Conservation (phyloP, 2,329 filamentous ascomycete species). For the Fusarium sp. region DNA sequence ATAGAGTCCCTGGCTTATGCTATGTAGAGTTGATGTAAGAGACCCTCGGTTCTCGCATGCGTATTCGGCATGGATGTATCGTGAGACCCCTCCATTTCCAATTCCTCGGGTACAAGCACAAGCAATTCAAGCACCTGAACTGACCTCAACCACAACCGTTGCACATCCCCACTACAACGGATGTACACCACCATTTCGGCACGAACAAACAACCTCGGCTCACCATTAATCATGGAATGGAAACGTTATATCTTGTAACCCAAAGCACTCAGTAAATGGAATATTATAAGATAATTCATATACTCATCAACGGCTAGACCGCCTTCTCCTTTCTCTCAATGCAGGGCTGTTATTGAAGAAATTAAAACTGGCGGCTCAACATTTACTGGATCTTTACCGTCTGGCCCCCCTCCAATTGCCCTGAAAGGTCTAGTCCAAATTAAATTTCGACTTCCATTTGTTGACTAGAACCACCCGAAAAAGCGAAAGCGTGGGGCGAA, state of each 20-base stretch:
- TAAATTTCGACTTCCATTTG: slow-evolving; percentile 13
- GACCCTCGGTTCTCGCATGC: slow-evolving; percentile 28
- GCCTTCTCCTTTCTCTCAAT: neutral
- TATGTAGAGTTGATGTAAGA: neutral
- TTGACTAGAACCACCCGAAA: slow-evolving; percentile 25
- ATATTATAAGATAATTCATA: neutral
- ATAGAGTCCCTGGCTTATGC: neutral
- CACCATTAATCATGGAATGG: neutral
- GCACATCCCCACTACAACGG: neutral
- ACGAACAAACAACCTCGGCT: slow-evolving; percentile 41
- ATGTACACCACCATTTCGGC: slow-evolving; percentile 30
- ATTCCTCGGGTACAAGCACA: slow-evolving; percentile 30
- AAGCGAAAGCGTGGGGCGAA: slow-evolving; percentile 38
- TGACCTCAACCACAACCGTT: slow-evolving; percentile 22
- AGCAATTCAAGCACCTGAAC: neutral
- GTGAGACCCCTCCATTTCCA: slow-evolving; percentile 33
- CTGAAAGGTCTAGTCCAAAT: slow-evolving; percentile 21
- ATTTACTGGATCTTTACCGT: slow-evolving; percentile 1
- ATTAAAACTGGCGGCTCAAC: slow-evolving; percentile 28
- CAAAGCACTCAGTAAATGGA: neutral
- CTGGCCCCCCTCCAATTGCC: slow-evolving; percentile 11
- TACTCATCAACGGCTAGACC: neutral
- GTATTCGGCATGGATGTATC: slow-evolving; percentile 19
- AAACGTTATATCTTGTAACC: neutral
- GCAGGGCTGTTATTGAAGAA: neutral